Percentiles rank a stretch among this genome's conserved stretches.
Evolutionary conservation across 1,284 basidiomycete genomes (phyloP).

Genomic region (Moniliella sp.): DNA sequence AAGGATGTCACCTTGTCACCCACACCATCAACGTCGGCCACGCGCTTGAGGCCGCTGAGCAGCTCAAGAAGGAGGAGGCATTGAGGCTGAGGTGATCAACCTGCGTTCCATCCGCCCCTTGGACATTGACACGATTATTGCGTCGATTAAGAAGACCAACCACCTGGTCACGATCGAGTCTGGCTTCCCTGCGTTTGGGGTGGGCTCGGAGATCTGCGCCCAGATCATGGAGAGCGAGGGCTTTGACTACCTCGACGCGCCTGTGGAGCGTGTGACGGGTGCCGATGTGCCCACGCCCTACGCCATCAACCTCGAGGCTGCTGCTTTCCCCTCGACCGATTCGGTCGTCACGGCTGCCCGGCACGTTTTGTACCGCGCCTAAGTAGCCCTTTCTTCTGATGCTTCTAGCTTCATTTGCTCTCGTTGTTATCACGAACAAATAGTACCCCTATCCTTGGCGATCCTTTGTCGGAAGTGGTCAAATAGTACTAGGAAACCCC

Average conservation of each 20-base stretch:
- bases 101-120: slow-evolving; percentile 79
- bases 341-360: slow-evolving; percentile 22
- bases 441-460: no score
- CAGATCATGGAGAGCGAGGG: slow-evolving; percentile 62
- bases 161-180: slow-evolving; percentile 83
- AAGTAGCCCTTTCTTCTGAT: no score
- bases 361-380: slow-evolving; percentile 22
- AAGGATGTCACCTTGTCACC: slow-evolving; percentile 84
- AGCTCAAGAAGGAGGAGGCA: slow-evolving; percentile 67
- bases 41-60: slow-evolving; percentile 50
- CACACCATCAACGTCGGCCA: slow-evolving; percentile 39
- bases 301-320: slow-evolving; percentile 11
- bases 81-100: slow-evolving; percentile 96
- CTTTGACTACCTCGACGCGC: slow-evolving; percentile 89
- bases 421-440: no score
- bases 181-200: slow-evolving; percentile 93
- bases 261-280: no score
- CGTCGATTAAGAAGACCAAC: slow-evolving; percentile 96
- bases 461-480: no score
- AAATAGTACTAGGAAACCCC: no score
- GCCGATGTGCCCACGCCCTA: slow-evolving; percentile 34
- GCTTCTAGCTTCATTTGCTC: no score
- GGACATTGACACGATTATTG: slow-evolving; percentile 85
- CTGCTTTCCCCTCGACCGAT: slow-evolving; percentile 24
- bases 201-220: slow-evolving; percentile 90